phyloP scores from a whole-genome alignment of 73 alveolate species.

The Symbiodinium natans region DNA sequence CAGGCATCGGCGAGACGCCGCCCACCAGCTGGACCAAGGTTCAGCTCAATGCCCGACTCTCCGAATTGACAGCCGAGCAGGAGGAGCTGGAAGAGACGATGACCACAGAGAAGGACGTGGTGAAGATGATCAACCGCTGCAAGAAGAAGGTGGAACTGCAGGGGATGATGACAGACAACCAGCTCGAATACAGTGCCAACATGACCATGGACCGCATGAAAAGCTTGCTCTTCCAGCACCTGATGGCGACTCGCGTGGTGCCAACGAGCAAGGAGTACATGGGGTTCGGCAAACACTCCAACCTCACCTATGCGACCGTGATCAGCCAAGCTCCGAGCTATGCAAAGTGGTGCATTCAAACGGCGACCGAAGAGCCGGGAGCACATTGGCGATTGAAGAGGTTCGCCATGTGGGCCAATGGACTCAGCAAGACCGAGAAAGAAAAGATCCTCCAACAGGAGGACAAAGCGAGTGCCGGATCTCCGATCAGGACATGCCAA shows the following conservation, averaged over 20 bases:
- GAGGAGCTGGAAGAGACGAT: no score
- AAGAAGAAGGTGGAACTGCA: background rate
- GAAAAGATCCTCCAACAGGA: background rate
- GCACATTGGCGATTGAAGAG: slow-evolving; percentile 5
- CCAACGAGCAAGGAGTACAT: background rate
- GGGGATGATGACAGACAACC: background rate
- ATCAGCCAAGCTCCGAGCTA: background rate
- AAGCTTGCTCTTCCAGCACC: background rate
- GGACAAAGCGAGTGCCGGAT: background rate
- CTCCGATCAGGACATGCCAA: background rate
- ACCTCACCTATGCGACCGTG: background rate
- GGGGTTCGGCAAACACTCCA: background rate
- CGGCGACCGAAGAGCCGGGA: background rate
- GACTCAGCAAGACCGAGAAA: background rate
- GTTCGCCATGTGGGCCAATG: background rate
- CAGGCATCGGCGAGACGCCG: background rate
- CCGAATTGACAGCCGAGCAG: background rate
- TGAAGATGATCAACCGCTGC: background rate
- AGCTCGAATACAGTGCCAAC: background rate
- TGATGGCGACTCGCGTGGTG: background rate
- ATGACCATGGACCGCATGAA: background rate
- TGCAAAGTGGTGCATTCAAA: background rate
- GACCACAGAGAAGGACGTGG: background rate
- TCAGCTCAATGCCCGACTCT: background rate
- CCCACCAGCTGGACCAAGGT: background rate